Conservation (phyloP, 352 stramenopile species). For the Globisporangium megalacanthum region DNA sequence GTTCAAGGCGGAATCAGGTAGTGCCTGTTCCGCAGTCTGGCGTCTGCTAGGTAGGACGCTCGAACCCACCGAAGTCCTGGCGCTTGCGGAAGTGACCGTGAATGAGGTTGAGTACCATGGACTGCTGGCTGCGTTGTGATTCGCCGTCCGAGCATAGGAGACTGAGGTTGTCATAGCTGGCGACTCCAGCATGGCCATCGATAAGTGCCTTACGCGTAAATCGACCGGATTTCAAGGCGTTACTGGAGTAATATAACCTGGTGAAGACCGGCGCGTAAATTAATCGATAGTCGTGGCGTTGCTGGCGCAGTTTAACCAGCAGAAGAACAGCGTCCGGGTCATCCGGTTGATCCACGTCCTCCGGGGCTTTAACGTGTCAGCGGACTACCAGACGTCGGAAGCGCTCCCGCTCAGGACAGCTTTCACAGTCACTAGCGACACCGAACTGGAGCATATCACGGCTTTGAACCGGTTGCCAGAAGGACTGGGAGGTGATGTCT, state of each 20-base stretch:
- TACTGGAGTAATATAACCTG: no score
- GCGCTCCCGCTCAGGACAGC: background rate
- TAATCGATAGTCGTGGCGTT: background rate
- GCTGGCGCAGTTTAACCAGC: background rate
- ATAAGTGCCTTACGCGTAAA: no score
- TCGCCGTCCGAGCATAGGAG: background rate
- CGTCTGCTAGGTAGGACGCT: background rate
- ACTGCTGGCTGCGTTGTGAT: background rate
- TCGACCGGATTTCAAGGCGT: no score
- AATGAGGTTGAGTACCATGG: background rate
- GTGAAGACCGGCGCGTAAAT: no score
- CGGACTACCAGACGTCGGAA: background rate
- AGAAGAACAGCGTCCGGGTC: no score
- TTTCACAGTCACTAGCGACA: background rate
- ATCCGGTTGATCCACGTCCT: background rate
- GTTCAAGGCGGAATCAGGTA: background rate
- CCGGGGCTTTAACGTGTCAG: background rate
- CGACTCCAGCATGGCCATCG: background rate
- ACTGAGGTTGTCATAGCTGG: background rate
- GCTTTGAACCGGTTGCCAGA: no score
- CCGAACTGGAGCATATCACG: no score
- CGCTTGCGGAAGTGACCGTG: background rate
- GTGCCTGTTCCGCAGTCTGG: background rate
- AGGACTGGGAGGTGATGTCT: no score
- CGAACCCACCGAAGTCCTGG: background rate